These are phyloP conservation scores for Vigna hirtella DNA, from an alignment of 306 rosid genomes.

Conservation along the genomic window DNA sequence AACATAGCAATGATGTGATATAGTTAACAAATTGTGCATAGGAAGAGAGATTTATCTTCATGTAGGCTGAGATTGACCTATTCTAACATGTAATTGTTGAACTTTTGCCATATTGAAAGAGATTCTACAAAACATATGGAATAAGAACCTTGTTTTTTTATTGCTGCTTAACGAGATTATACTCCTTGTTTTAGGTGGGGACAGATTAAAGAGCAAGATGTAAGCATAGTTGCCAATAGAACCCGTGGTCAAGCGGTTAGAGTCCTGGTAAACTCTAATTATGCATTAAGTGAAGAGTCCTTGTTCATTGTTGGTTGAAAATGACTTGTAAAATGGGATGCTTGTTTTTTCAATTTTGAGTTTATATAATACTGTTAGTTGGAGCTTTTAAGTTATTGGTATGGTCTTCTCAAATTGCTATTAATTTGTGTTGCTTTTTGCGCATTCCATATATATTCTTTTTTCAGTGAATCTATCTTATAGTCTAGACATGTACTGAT, in stretches of 20 bases:
- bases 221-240: slow-evolving; percentile 52
- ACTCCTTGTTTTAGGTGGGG: slow-evolving; percentile 69
- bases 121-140: neutral
- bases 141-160: slow-evolving; percentile 30
- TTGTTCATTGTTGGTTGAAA: slow-evolving; percentile 34
- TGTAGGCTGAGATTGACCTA: neutral
- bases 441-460: neutral
- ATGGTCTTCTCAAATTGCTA: neutral
- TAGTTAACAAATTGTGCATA: neutral
- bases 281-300: slow-evolving; percentile 57
- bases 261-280: slow-evolving; percentile 75
- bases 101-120: slow-evolving; percentile 14
- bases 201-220: slow-evolving; percentile 64
- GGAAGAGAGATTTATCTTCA: slow-evolving; percentile 5
- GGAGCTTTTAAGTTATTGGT: slow-evolving; percentile 23
- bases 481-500: slow-evolving; percentile 1
- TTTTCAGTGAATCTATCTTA: neutral
- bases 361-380: neutral
- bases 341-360: slow-evolving; percentile 25
- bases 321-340: neutral
- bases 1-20: neutral
- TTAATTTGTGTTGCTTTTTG: slow-evolving; percentile 22
- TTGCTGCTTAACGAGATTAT: slow-evolving; percentile 38
- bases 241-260: slow-evolving; percentile 70
- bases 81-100: slow-evolving; percentile 2